phyloP scores from a whole-genome alignment of 1,284 basidiomycete genomes.

The Tilletia walkeri region DNA sequence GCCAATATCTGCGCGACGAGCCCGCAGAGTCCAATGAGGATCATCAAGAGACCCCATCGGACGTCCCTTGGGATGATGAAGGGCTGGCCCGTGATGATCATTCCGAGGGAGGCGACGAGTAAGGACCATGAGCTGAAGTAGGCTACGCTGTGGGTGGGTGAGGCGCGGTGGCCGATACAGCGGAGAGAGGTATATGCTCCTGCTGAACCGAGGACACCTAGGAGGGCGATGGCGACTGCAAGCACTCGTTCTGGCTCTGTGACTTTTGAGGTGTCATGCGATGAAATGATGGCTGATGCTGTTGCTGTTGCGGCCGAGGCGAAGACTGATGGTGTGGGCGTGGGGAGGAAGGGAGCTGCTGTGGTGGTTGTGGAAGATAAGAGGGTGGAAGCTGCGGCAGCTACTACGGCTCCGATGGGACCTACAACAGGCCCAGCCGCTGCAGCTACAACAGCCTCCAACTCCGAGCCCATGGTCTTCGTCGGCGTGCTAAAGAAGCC shows the following conservation, averaged over 20 bases:
- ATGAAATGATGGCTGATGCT: not conserved
- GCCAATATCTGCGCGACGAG: slow-evolving; percentile 36
- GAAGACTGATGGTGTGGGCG: not conserved
- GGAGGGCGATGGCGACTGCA: slow-evolving; percentile 64
- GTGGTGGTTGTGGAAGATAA: too few relatives aligned
- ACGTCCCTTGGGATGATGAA: slow-evolving; percentile 31
- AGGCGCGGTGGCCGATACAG: slow-evolving; percentile 71
- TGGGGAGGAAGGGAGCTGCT: not conserved
- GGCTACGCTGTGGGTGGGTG: slow-evolving; percentile 70
- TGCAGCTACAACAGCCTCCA: not conserved
- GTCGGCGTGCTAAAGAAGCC: not conserved
- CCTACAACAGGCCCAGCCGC: not conserved
- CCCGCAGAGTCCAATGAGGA: slow-evolving; percentile 40
- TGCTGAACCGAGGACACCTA: slow-evolving; percentile 67
- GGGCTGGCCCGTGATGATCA: slow-evolving; percentile 29
- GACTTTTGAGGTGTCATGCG: slow-evolving; percentile 4
- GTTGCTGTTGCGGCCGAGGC: not conserved
- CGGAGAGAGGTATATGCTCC: slow-evolving; percentile 68
- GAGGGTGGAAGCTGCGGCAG: not conserved
- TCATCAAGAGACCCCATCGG: slow-evolving; percentile 34
- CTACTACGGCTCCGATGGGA: not conserved
- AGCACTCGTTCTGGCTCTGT: slow-evolving; percentile 60
- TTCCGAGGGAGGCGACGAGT: slow-evolving; percentile 60
- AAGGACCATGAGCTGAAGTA: slow-evolving; percentile 69
- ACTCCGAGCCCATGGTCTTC: not conserved